Evolutionary conservation across 1,284 basidiomycete genomes (phyloP).

Genomic region (Marasmius fiardii): DNA sequence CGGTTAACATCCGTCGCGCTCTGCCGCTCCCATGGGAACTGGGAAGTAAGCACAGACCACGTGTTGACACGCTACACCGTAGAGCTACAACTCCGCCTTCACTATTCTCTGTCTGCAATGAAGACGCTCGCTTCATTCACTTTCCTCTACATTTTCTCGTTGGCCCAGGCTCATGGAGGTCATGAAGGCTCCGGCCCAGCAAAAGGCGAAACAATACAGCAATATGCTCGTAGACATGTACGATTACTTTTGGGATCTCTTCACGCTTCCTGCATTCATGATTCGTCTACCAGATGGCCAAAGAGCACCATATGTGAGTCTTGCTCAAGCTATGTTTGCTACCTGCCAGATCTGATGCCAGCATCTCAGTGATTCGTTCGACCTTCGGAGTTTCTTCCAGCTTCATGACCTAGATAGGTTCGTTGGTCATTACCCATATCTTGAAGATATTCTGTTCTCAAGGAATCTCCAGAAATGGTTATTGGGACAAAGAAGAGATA

Average conservation of each 20-base stretch:
- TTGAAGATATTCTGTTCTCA: slow-evolving; percentile 5
- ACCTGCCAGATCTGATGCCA: not conserved
- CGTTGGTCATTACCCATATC: slow-evolving; percentile 19
- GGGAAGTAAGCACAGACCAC: not conserved
- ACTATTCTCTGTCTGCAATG: slow-evolving; percentile 3
- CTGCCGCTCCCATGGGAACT: no score
- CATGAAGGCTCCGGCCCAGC: slow-evolving; percentile 35
- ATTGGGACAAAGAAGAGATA: slow-evolving; percentile 80
- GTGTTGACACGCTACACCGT: not conserved
- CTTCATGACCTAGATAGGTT: slow-evolving; percentile 89
- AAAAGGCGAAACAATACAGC: slow-evolving; percentile 42
- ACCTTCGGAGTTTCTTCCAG: slow-evolving; percentile 78
- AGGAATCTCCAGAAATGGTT: slow-evolving; percentile 48
- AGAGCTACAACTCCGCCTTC: not conserved
- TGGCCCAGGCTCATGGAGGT: slow-evolving; percentile 39
- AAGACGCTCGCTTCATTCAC: slow-evolving; percentile 8
- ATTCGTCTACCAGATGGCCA: slow-evolving; percentile 60
- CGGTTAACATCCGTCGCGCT: no score
- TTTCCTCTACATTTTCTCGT: slow-evolving; percentile 9
- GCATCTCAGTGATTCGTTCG: slow-evolving; percentile 68
- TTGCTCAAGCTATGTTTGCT: not conserved
- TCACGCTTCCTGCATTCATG: slow-evolving; percentile 11
- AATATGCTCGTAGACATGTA: slow-evolving; percentile 65
- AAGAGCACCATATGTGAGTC: slow-evolving; percentile 79
- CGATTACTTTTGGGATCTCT: slow-evolving; percentile 14